These are phyloP conservation scores for Eimeria necatrix DNA, from an alignment of 169 alveolate species.

Conservation along the genomic window DNA sequence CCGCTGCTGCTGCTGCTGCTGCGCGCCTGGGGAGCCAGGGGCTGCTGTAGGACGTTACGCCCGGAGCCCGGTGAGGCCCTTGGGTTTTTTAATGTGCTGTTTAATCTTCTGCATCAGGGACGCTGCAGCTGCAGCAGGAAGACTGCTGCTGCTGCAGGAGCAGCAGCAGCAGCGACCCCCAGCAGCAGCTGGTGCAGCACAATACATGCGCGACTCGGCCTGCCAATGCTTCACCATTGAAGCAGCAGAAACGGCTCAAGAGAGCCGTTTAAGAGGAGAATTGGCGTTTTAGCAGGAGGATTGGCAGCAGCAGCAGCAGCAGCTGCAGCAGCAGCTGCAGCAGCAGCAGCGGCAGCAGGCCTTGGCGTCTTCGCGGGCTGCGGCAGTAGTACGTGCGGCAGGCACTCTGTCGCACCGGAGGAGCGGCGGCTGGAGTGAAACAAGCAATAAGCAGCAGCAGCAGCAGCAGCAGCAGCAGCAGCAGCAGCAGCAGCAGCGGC, in stretches of 20 bases:
- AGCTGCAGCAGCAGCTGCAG: background rate
- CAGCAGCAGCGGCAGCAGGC: background rate
- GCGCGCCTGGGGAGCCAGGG: too few relatives aligned
- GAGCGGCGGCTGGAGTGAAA: too few relatives aligned
- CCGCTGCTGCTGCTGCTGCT: background rate
- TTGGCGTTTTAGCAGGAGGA: background rate
- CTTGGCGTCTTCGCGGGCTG: background rate
- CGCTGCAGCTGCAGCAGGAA: background rate
- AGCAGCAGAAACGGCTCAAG: too few relatives aligned
- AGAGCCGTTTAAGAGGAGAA: background rate
- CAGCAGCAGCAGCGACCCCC: conserved; percentile 10
- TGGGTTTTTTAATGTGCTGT: background rate
- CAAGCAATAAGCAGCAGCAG: too few relatives aligned
- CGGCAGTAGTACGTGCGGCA: background rate
- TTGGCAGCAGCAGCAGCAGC: background rate
- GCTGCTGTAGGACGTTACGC: background rate
- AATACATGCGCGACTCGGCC: too few relatives aligned
- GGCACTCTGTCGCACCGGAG: too few relatives aligned
- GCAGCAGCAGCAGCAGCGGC: too few relatives aligned
- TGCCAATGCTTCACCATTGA: too few relatives aligned
- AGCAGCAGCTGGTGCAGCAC: too few relatives aligned
- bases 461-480: too few relatives aligned
- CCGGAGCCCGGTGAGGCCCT: too few relatives aligned
- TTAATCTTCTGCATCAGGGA: background rate
- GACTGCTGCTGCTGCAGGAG: background rate